Base-by-base conservation (phyloP, 805 yeast genomes). In the Candida saitoana region DNA sequence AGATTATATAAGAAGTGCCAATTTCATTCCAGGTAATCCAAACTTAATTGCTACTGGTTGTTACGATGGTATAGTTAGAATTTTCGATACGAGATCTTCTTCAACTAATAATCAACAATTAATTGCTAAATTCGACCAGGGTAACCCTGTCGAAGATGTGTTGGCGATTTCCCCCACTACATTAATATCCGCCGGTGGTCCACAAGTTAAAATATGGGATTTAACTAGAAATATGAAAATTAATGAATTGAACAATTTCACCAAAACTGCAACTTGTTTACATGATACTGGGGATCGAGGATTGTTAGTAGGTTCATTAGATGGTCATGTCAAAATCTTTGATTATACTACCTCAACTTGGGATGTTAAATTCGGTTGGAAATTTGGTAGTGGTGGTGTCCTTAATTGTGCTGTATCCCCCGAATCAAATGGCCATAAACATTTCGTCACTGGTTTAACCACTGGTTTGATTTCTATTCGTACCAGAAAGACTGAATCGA, bases 321-420 rank as follows among this genome's bases (percentile, higher is more conserved):
- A 93, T 65, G 99, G 99, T 16, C 99, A 93, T 63, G 96, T 93
- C 45, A 93, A 93, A 63, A 90, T 90, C 35, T 87, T 91, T 60
- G 97, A 90, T 62, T 78, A 87, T 30, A 65, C 76, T 19, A 76
- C 83, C 17, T 57, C 77, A 32, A 76, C 78, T 52, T 90, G 91
- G 87, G 85, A 84, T 46, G 96, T 91, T 46, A 87, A 84, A 60
- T 91, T 89, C 59, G 97, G 97, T 38, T 91, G 98, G 97, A 91
- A 90, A 64, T 91, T 86, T 57, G 96, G 96, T 27, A 57, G 66
- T 40, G 88, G 91, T 18, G 95, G 96, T 31, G 96, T 93, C 0
- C 70, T 93, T 51, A 74, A 87, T 53, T 82, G 96, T 59, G 98
- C 90, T 11, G 84, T 87, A 8, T 87, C 96, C 6, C 97, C 98